Conservation (phyloP, 805 yeast species). For the Cephaloascus albidus region DNA sequence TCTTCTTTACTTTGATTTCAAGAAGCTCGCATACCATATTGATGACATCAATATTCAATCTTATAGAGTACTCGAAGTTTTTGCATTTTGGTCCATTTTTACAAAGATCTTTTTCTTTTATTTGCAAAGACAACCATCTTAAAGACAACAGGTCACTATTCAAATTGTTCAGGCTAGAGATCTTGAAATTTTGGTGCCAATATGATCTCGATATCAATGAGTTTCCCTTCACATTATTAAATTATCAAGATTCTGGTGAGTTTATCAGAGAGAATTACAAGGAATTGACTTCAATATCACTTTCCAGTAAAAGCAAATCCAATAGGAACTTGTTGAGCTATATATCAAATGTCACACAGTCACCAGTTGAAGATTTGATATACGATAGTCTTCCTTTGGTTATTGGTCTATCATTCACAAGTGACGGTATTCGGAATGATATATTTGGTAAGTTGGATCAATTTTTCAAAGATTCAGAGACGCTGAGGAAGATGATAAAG, state of each 20-base stretch:
- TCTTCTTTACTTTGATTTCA: conserved; percentile 22
- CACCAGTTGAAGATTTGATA: conserved; percentile 9
- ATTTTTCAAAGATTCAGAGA: conserved; percentile 7
- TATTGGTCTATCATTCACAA: conserved; percentile 34
- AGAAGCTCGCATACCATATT: conserved; percentile 17
- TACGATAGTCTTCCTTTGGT: conserved; percentile 24
- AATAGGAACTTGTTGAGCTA: not conserved
- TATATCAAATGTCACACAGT: not conserved
- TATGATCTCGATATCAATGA: conserved; percentile 14
- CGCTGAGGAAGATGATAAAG: conserved; percentile 1
- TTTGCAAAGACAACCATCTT: conserved; percentile 11
- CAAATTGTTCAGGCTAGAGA: conserved; percentile 17
- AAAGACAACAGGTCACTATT: conserved; percentile 13
- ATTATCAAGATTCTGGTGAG: conserved; percentile 14
- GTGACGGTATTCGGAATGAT: conserved; percentile 24
- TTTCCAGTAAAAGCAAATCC: conserved; percentile 8
- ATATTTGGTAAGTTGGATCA: conserved; percentile 11
- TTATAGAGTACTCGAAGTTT: conserved; percentile 29
- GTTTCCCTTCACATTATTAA: conserved; percentile 34
- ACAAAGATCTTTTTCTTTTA: conserved; percentile 11
- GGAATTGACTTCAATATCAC: conserved; percentile 27
- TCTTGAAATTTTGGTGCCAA: conserved; percentile 36
- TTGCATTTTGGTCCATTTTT: conserved; percentile 20
- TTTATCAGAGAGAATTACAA: conserved; percentile 23
- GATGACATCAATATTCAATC: conserved; percentile 25